These are phyloP conservation scores for Abortiporus biennis DNA, from an alignment of 1,284 basidiomycete genomes.

Conservation along the genomic window DNA sequence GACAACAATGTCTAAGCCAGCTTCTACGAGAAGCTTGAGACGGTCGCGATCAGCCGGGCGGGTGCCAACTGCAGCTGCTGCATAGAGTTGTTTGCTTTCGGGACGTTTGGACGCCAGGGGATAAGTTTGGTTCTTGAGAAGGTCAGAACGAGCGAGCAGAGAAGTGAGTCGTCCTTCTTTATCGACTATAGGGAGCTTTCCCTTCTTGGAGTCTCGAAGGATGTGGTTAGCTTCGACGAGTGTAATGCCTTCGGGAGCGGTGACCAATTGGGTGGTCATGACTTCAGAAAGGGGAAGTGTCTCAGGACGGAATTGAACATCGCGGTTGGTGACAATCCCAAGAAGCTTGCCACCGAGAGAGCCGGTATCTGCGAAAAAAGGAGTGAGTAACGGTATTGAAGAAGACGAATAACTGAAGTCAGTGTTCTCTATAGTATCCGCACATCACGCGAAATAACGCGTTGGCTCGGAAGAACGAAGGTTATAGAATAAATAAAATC, in stretches of 20 bases:
- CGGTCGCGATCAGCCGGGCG: slow-evolving; percentile 86
- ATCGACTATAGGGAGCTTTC: slow-evolving; percentile 92
- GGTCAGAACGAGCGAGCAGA: slow-evolving; percentile 91
- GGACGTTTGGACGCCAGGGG: slow-evolving; percentile 93
- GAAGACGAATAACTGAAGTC: slow-evolving; percentile 10
- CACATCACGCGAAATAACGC: slow-evolving; percentile 67
- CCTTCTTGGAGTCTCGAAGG: slow-evolving; percentile 95
- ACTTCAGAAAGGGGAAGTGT: slow-evolving; percentile 71
- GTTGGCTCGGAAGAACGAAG: slow-evolving; percentile 89
- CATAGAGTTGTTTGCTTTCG: slow-evolving; percentile 92
- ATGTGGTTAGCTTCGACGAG: slow-evolving; percentile 92
- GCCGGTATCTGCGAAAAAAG: slow-evolving; percentile 66
- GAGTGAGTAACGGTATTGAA: slow-evolving; percentile 4
- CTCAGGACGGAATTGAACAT: slow-evolving; percentile 88
- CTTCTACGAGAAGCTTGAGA: slow-evolving; percentile 83
- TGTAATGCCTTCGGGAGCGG: slow-evolving; percentile 81
- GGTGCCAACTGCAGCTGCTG: slow-evolving; percentile 96
- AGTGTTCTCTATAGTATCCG: slow-evolving; percentile 40
- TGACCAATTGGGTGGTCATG: slow-evolving; percentile 88
- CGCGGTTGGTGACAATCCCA: slow-evolving; percentile 95
- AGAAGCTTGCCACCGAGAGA: slow-evolving; percentile 85
- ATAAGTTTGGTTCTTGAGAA: slow-evolving; percentile 97
- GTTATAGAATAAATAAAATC: slow-evolving; percentile 46
- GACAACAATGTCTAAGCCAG: slow-evolving; percentile 93
- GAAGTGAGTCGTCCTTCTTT: slow-evolving; percentile 70